Evolutionary conservation across 495 filamentous ascomycete species (phyloP), one percentile per base, ranked within the genome.

Genomic region (Trichocladium uniseriatum): DNA sequence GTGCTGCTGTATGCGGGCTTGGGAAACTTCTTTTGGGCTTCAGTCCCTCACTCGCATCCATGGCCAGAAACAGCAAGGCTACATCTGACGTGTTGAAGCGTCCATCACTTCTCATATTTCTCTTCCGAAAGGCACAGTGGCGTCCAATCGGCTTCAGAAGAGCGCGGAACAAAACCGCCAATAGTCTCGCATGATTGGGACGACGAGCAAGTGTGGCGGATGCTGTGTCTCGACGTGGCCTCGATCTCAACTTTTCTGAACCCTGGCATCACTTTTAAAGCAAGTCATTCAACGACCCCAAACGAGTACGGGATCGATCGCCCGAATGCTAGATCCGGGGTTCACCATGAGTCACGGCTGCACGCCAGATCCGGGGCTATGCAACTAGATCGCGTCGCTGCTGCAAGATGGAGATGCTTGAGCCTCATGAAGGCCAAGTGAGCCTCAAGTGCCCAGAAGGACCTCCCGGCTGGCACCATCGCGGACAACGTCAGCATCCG

Each of bases 361-460:
- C 36, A 48, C 19, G 29, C 24, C 22, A 14, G 31, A 34, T 13
- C 3, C 5, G 10, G 22, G 7, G 24, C 3, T 7, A 47, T 14
- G 20, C 29, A 38, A 16, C n/a, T 20, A 18, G 50, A 48, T 48
- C 50, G 38, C 16, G 10, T 29, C 19, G 34, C 46, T 37, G 32
- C 51, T 53, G 51, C 51, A 48, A 53, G 51, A 53, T 53, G 11
- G 29, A n/a, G 8, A 11, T 39, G 11, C 19, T 44, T 37, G 27
- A 48, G 24, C 24, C 24, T 27, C 24, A 8, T 8, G 24, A 8
- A 27, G 4, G 24, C 24, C 24, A 27, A 27, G 24, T 27, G 24
- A n/a, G n/a, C n/a, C n/a, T n/a, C n/a, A n/a, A n/a, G n/a, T n/a
- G n/a, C n/a, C n/a, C n/a, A n/a, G n/a, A n/a, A n/a, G n/a, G n/a